Base-by-base conservation (phyloP, 2,329 filamentous ascomycete genomes). In the Capronia coronata region DNA sequence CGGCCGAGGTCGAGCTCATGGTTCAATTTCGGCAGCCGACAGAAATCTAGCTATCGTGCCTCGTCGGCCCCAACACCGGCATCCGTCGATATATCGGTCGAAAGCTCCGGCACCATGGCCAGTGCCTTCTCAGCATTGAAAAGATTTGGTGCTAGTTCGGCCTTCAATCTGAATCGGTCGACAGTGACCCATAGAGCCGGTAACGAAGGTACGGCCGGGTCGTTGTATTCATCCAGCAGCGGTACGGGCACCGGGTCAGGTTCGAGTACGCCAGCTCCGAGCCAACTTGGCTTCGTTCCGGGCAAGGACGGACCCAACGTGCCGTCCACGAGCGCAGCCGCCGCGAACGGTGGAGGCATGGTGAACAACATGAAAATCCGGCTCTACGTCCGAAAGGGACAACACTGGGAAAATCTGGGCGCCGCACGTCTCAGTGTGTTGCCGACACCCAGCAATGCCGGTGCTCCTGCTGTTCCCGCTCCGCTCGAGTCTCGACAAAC, bases 351-450 rank as follows among this genome's bases (percentile, higher is more conserved):
- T 46, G 75, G 83, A 18, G 85, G 83, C 46, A 60, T 59, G 56
- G 82, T 87, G 49, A 83, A 83, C 47, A 89, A 93, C 61, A 81
- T 91, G 44, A 90, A 90, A 60, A 87, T 96, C 59, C 78, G 89
- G 29, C 78, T 97, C 10, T 95, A 97, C 65, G 75, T 87, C 42
- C 82, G 91, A 43, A 73, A 73, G 8, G 74, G 80, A 10, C 81
- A 81, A 43, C 91, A 91, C 65, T 98, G 93, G 93, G 83, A 88
- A 54, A 90, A 97, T 64, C 82, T 90, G 71, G 91, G 93, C 57
- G 83, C 87, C 59, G 94, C 89, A 52, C 76, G 82, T 30, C 72
- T 98, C 52, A 87, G 86, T 13, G 88, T 98, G 61, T 82, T 89
- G 64, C 79, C 83, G 75, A 44, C 78, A 69, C 65, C 67, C 55